Evolutionary conservation across 495 filamentous ascomycete genomes (phyloP).

Genomic region (Penicillium arizonense): DNA sequence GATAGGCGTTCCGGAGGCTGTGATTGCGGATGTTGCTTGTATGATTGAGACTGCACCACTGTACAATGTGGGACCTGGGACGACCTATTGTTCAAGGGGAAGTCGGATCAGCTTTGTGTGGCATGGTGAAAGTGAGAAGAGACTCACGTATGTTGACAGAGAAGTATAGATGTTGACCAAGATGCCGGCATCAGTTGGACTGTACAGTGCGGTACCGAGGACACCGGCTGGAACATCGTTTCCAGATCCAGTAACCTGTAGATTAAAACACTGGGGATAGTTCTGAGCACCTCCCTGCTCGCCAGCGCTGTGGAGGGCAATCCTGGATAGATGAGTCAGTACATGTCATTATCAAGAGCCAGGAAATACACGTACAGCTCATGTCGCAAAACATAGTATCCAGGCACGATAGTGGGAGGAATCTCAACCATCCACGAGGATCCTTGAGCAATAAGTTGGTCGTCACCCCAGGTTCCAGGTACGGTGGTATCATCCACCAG

Average conservation of each 20-base stretch:
- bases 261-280: slow-evolving; percentile 76
- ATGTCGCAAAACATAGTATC: slow-evolving; percentile 76
- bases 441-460: slow-evolving; percentile 62
- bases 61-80: slow-evolving; percentile 49
- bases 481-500: slow-evolving; percentile 46
- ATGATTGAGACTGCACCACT: slow-evolving; percentile 25
- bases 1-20: slow-evolving; percentile 22
- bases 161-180: slow-evolving; percentile 57
- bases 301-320: slow-evolving; percentile 65
- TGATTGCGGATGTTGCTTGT: slow-evolving; percentile 22
- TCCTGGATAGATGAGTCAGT: slow-evolving; percentile 38
- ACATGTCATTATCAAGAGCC: fast-evolving
- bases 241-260: slow-evolving; percentile 64
- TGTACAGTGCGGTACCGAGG: slow-evolving; percentile 59
- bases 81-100: slow-evolving; percentile 9
- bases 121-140: not conserved
- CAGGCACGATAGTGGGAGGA: slow-evolving; percentile 57
- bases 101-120: not conserved
- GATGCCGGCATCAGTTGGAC: slow-evolving; percentile 57
- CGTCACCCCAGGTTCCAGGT: slow-evolving; percentile 63
- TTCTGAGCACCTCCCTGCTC: slow-evolving; percentile 62
- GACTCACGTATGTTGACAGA: slow-evolving; percentile 37
- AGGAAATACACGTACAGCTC: slow-evolving; percentile 34
- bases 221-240: slow-evolving; percentile 54
- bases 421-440: slow-evolving; percentile 66